Percentiles rank a stretch among this genome's conserved stretches.
These are phyloP conservation scores for Auxenochlorella protothecoides DNA, from an alignment of 139 green algal species.

Conservation along the genomic window DNA sequence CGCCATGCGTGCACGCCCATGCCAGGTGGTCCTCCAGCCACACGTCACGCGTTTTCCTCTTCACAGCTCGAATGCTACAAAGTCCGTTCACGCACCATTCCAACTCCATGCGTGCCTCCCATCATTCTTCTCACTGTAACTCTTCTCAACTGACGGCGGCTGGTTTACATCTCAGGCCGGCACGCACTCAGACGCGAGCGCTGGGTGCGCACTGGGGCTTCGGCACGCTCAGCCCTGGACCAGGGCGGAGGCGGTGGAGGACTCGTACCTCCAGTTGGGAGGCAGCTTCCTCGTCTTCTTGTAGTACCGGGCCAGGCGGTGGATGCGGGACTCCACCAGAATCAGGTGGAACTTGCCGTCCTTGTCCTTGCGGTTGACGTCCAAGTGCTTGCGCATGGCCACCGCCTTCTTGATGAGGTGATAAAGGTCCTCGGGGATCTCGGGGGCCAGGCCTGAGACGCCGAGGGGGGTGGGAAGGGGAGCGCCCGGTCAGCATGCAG, in stretches of 20 bases:
- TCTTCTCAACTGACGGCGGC: not conserved
- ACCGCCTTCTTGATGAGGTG: constrained; percentile 99
- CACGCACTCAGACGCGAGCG: no score
- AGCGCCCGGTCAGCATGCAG: not conserved
- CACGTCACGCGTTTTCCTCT: no score
- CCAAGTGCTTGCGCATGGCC: constrained; percentile 96
- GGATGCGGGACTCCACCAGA: constrained; percentile 92
- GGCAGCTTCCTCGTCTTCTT: constrained; percentile 75
- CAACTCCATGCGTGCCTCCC: no score
- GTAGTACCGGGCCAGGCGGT: constrained; percentile 98
- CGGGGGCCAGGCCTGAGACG: constrained; percentile 68
- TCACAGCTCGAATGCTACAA: no score
- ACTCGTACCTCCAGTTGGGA: constrained; percentile 96
- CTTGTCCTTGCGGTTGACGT: constrained; percentile 88
- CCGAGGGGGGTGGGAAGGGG: no score
- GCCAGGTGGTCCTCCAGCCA: no score
- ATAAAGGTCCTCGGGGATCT: constrained; percentile 98
- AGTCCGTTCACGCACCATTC: no score
- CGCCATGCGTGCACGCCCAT: no score
- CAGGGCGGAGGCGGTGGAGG: constrained; percentile 79
- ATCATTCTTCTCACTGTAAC: not conserved
- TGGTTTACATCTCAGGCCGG: not conserved
- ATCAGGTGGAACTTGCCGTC: constrained; percentile 84
- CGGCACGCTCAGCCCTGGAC: constrained; percentile 34
- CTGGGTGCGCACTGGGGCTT: no score